These are phyloP conservation scores for Hyaloscypha finlandica DNA, from an alignment of 495 filamentous ascomycete species.

Conservation along the genomic window DNA sequence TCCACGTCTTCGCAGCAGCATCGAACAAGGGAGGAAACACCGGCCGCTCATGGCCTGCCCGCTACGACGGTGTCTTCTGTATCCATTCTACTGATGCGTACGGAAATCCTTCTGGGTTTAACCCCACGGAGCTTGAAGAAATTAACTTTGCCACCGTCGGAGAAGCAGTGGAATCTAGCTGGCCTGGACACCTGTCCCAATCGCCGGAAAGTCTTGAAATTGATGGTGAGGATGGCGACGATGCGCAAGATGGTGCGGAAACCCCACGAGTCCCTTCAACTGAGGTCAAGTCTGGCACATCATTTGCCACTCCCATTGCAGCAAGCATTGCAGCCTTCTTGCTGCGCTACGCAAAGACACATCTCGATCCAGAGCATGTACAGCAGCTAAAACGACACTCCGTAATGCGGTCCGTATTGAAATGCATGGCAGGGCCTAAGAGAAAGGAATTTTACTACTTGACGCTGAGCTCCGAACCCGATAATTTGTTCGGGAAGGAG, in stretches of 20 bases:
- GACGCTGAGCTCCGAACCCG: neutral
- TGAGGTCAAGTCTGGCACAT: constrained; percentile 17
- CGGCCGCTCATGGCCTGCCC: constrained; percentile 14
- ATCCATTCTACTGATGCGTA: constrained; percentile 17
- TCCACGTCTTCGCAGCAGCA: constrained; percentile 28
- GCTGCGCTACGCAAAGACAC: constrained; percentile 7
- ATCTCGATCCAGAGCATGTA: neutral
- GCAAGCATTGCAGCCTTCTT: constrained; percentile 28
- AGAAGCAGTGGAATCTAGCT: constrained; percentile 24
- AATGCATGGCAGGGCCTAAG: neutral
- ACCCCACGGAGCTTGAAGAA: constrained; percentile 7
- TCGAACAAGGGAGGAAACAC: constrained; percentile 23
- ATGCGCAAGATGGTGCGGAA: neutral
- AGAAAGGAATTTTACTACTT: neutral
- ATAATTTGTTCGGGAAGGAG: neutral
- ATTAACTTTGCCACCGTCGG: constrained; percentile 19
- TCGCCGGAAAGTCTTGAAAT: too few species aligned
- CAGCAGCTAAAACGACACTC: neutral
- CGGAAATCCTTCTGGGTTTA: constrained; percentile 18
- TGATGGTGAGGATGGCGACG: too few species aligned
- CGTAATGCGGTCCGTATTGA: neutral
- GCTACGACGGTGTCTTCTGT: constrained; percentile 16
- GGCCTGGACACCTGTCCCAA: constrained; percentile 7
- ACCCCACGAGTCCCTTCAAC: too few species aligned
- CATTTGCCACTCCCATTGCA: constrained; percentile 27